Conservation (phyloP, 305 asterid genomes). For the Lippia alba region DNA sequence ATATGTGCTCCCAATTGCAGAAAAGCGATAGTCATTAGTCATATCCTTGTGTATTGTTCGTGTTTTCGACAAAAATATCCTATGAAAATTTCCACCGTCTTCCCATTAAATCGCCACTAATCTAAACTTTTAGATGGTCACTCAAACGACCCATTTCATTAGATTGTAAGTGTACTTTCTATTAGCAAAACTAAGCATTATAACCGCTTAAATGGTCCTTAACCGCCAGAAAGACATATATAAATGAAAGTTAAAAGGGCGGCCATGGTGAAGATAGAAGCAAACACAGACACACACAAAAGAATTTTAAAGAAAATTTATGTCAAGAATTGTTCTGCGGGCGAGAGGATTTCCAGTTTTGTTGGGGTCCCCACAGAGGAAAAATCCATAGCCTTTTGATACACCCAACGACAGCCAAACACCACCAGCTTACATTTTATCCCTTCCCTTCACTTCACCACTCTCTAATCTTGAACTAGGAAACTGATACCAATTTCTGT, state of each 20-base stretch:
- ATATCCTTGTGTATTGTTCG: too few species aligned
- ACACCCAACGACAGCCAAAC: constrained; percentile 49
- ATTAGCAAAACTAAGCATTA: not conserved
- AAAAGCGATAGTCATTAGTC: too few species aligned
- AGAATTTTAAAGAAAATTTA: not conserved
- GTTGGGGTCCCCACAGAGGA: constrained; percentile 39
- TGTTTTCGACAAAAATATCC: too few species aligned
- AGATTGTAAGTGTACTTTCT: too few species aligned
- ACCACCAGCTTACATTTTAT: constrained; percentile 49
- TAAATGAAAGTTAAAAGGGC: not conserved
- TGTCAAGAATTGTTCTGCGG: not conserved
- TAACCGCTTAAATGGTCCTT: constrained; percentile 3
- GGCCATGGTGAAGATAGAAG: too few species aligned
- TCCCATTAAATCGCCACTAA: too few species aligned
- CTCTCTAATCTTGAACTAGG: constrained; percentile 13
- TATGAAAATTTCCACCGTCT: too few species aligned
- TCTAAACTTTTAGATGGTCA: too few species aligned
- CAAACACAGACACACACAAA: not conserved
- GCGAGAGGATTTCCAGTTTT: not conserved
- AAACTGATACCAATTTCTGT: too few species aligned
- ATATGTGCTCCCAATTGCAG: too few species aligned
- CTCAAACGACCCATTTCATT: too few species aligned
- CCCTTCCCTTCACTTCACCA: constrained; percentile 33
- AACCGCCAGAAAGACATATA: not conserved
- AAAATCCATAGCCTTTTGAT: constrained; percentile 53